Evolutionary conservation across 2,329 filamentous ascomycete genomes (phyloP).

Genomic region (Incumbomyces lentus): DNA sequence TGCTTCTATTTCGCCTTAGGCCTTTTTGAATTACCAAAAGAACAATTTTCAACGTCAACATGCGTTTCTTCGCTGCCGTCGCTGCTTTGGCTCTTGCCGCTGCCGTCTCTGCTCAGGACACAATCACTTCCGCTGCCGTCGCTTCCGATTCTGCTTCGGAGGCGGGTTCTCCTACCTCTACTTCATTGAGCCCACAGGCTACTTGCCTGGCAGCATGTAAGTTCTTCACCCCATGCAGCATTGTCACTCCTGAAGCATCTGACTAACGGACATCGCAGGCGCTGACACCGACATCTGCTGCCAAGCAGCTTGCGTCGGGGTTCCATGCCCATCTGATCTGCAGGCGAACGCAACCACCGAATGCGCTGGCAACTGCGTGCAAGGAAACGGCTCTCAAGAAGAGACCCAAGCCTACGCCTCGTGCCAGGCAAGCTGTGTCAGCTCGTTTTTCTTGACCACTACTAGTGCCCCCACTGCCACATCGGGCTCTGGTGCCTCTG

Average conservation of each 20-base stretch:
- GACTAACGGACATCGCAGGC: constrained; percentile 25
- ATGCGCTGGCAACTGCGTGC: constrained; percentile 43
- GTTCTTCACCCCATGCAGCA: constrained; percentile 13
- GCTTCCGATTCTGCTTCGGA: constrained; percentile 26
- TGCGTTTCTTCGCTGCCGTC: constrained; percentile 18
- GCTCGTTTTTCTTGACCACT: constrained; percentile 37
- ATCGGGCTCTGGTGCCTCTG: constrained; percentile 18
- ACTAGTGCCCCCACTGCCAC: constrained; percentile 21
- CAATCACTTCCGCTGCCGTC: constrained; percentile 10
- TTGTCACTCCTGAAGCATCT: no score
- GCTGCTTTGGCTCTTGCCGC: constrained; percentile 31
- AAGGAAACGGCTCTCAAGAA: constrained; percentile 39
- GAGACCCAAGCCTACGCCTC: constrained; percentile 37
- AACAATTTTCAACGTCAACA: constrained; percentile 8
- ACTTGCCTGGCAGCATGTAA: constrained; percentile 30
- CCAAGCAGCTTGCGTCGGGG: constrained; percentile 40
- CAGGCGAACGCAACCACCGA: constrained; percentile 42
- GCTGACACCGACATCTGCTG: constrained; percentile 38
- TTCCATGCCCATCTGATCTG: constrained; percentile 42
- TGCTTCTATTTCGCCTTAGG: neutral
- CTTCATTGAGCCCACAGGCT: constrained; percentile 25
- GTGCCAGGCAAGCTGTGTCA: constrained; percentile 42
- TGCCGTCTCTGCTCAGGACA: constrained; percentile 30
- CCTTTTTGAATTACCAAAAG: neutral
- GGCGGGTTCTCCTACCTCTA: constrained; percentile 20